These are phyloP conservation scores for Grammothele lineata DNA, from an alignment of 768 basidiomycete species.

Conservation along the genomic window DNA sequence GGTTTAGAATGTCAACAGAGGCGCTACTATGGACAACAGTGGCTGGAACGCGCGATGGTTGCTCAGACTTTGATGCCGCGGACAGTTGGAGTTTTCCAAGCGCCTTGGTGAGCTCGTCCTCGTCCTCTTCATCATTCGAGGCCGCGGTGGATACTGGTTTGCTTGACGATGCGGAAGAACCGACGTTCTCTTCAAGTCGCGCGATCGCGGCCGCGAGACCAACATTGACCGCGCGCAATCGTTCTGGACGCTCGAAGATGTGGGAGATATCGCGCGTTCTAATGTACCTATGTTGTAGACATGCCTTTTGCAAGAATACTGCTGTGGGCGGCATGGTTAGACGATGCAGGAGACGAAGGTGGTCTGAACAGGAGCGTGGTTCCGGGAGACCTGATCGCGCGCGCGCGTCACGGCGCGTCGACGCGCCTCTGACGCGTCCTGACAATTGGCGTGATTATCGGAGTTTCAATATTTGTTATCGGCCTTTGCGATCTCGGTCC, in stretches of 20 bases:
- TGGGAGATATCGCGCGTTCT: conserved; percentile 68
- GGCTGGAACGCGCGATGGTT: conserved; percentile 28
- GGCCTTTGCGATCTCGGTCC: no score
- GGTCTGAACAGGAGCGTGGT: not conserved
- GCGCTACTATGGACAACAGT: conserved; percentile 50
- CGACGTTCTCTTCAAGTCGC: conserved; percentile 46
- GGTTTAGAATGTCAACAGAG: conserved; percentile 48
- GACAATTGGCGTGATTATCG: no score
- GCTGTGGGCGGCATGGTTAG: conserved; percentile 5
- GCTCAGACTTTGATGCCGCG: not conserved
- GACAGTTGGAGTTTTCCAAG: conserved; percentile 30
- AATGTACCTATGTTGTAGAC: conserved; percentile 72
- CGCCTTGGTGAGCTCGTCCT: conserved; percentile 43
- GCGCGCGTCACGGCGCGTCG: not conserved
- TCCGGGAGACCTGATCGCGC: not conserved
- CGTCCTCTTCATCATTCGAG: not conserved
- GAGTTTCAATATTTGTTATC: no score
- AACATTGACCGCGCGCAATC: conserved; percentile 76
- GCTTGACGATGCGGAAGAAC: not conserved
- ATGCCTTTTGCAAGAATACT: conserved; percentile 63
- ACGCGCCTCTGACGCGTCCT: not conserved
- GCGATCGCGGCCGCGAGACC: conserved; percentile 81
- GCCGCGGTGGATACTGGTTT: not conserved
- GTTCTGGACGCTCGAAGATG: conserved; percentile 89
- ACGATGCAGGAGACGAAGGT: not conserved